Evolutionary conservation across 495 filamentous ascomycete genomes (phyloP), one percentile per base, ranked within the genome.

Genomic region (Tuber brumale): DNA sequence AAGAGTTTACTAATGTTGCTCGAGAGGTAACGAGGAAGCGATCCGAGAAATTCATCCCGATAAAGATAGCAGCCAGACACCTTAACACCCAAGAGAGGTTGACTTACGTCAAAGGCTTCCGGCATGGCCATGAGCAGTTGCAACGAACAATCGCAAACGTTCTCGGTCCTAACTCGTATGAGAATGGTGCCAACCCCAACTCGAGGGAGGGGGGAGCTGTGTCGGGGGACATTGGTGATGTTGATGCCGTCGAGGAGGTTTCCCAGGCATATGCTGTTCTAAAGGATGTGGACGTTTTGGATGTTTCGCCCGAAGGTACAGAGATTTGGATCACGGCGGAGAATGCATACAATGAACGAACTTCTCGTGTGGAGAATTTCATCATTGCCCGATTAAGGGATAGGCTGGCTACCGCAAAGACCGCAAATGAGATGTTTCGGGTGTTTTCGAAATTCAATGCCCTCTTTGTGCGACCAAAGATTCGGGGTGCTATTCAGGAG

Each of bases 391-490:
- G 94, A 48, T 86, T 99, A 16, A 88, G 96, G 81, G 95, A 99
- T 85, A 92, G 95, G 66, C 87, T 99, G 72, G 95, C 95, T 3
- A 97, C 93, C 4, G 94, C 95, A 19, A 98, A 94, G 87, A 94
- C 91, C 73, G 95, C 95, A 35, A 98, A 96, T 83, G 95, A 98
- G 83, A 99, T 98, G 95, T 99, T 99, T 84, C 92, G 96, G 51
- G 95, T 99, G 70, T 98, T 98, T 83, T 99, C 95, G 31, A 97
- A 97, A 82, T 99, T 99, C 88, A 99, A 99, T 82, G 96, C 95
- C 42, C 91, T 99, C 71, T 95, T 99, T 81, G 94, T 99, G 71
- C 90, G 95, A 43, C 96, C 96, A 27, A 98, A 98, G 86, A 97
- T 99, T 83, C 90, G 95, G 69, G 94, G 95, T 81, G 95, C 95